Conservation (phyloP, 2,329 filamentous ascomycete genomes). For the Penicillium corylophilum region DNA sequence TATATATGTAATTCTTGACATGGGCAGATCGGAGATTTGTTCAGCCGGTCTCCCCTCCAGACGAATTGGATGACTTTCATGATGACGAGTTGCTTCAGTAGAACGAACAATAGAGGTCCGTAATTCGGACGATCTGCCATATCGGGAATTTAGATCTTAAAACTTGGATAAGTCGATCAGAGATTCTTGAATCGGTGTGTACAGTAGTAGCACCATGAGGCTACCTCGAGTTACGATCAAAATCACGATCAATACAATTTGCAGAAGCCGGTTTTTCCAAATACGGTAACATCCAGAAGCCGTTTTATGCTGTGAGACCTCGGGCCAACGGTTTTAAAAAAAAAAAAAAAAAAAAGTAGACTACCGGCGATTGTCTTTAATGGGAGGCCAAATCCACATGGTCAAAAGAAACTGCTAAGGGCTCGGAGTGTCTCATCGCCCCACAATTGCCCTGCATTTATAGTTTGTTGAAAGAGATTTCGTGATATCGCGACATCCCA, state of each 20-base stretch:
- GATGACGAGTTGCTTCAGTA: not conserved
- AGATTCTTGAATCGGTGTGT: not conserved
- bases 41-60: not conserved
- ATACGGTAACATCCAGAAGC: not conserved
- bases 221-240: not conserved
- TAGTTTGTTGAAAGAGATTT: not conserved
- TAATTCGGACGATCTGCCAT: not conserved
- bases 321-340: not conserved
- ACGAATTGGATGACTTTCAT: not conserved
- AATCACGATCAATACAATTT: not conserved
- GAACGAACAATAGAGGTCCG: not conserved
- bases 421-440: not conserved
- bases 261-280: not conserved
- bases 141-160: not conserved
- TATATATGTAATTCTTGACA: not conserved
- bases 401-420: too few species aligned
- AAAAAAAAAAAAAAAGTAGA: not conserved
- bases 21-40: not conserved
- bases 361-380: not conserved
- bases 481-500: not conserved
- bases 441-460: not conserved
- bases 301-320: not conserved
- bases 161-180: not conserved
- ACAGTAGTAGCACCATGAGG: not conserved
- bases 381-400: not conserved